Base-by-base conservation (phyloP, 805 yeast genomes). In the Saturnispora besseyi region DNA sequence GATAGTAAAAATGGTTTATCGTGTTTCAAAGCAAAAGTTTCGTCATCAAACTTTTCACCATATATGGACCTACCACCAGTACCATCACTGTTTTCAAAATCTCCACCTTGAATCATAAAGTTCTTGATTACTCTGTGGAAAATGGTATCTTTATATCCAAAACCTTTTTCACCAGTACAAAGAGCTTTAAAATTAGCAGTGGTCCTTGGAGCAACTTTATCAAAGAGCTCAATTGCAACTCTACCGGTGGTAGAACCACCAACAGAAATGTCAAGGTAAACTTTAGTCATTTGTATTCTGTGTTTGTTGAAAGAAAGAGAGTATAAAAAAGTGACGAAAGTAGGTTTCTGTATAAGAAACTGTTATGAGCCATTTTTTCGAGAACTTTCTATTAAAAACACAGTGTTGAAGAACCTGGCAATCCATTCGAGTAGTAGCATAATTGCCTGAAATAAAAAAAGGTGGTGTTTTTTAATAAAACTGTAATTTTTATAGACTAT, bases 91-190 rank as follows among this genome's bases (percentile, higher is more conserved):
- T 65, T 62, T n/a, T 87, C 82, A 68, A 88, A 89, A 64, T 89
- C 96, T 58, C 96, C 96, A 65, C 96, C 96, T 71, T 89, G 97
- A 59, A 87, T 77, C 97, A 89, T 89, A 62, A 89, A 89, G 51
- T 78, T 79, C 63, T 82, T 81, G 66, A 91, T 93, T 34, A 93
- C 87, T 54, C 99, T 78, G 69, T 91, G 99, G 75, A 91, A 91
- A n/a, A 74, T 67, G n/a, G 95, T 84, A 21, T 87, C 87, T 65
- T 87, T 86, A 74, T 81, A 93, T 13, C 82, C 81, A 9, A 65
- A 63, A 32, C 95, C 95, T 59, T 83, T 81, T 62, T 87, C 95
- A 26, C 97, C 97, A 38, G 96, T 84, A 67, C 95, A 84, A 50
- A 91, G 70, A 4, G 91, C 88, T 53, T 88, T 76, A 74, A 90